These are phyloP conservation scores for Talaromyces thailandensis DNA, from an alignment of 495 filamentous ascomycete genomes.

Conservation along the genomic window DNA sequence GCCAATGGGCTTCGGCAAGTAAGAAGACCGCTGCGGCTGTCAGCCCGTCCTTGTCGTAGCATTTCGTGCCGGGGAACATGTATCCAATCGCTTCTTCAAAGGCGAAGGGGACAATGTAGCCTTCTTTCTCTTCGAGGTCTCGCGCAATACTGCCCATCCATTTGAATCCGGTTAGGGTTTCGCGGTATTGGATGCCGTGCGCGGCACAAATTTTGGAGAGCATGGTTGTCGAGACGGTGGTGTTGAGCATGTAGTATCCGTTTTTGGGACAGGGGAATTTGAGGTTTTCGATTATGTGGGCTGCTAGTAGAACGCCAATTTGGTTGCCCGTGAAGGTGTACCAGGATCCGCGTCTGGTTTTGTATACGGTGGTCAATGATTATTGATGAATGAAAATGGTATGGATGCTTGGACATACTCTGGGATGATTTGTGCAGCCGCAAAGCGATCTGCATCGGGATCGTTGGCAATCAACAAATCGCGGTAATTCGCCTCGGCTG, in stretches of 20 bases:
- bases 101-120: conserved; percentile 49
- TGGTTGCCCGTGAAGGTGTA: conserved; percentile 62
- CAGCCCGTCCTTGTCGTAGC: conserved; percentile 65
- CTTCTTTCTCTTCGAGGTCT: conserved; percentile 26
- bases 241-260: conserved; percentile 47
- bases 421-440: conserved; percentile 41
- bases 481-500: conserved; percentile 40
- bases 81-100: conserved; percentile 71
- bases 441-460: conserved; percentile 66
- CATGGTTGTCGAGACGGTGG: conserved; percentile 61
- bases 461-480: conserved; percentile 56
- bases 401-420: neutral
- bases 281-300: conserved; percentile 44
- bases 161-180: conserved; percentile 70
- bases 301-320: conserved; percentile 53
- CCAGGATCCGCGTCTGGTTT: conserved; percentile 43
- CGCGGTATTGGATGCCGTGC: conserved; percentile 48
- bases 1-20: conserved; percentile 45
- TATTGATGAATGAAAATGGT: neutral
- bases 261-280: conserved; percentile 12
- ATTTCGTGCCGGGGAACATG: conserved; percentile 54
- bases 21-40: conserved; percentile 59
- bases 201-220: conserved; percentile 47
- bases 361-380: too few relatives aligned
- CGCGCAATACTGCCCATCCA: conserved; percentile 52